These are phyloP conservation scores for Dendrobium huoshanense DNA, from an alignment of 106 monocot genomes.

Conservation along the genomic window DNA sequence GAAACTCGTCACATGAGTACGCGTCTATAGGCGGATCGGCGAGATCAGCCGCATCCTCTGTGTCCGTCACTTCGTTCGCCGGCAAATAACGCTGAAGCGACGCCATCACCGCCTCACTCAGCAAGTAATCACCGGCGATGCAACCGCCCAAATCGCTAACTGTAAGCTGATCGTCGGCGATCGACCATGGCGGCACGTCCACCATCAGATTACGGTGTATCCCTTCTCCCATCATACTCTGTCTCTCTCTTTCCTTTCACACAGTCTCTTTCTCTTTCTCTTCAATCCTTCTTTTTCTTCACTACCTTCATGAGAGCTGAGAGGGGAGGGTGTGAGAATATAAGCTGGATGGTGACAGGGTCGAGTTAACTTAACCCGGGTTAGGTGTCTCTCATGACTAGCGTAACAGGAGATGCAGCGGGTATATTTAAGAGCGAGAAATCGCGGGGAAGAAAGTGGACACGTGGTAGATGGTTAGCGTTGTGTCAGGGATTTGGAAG, in stretches of 20 bases:
- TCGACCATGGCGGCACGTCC: conserved; percentile 37
- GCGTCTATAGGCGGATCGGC: conserved; percentile 23
- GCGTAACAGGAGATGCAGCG: not conserved
- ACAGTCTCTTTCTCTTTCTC: not conserved
- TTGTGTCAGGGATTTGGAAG: not conserved
- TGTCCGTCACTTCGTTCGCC: conserved; percentile 12
- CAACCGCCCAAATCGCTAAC: not conserved
- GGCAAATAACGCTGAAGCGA: conserved; percentile 24
- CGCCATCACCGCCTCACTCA: conserved; percentile 17
- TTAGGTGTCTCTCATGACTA: not conserved
- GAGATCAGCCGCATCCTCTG: conserved; percentile 4
- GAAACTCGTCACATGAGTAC: conserved; percentile 72
- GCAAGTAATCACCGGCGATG: not conserved
- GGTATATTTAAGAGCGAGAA: not conserved
- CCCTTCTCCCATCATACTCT: conserved; percentile 22
- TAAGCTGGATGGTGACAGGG: conserved; percentile 12
- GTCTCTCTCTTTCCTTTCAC: not conserved
- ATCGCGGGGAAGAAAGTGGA: not conserved
- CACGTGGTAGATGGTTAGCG: not conserved
- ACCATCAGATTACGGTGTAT: conserved; percentile 29
- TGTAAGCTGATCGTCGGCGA: conserved; percentile 11
- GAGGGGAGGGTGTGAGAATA: conserved; percentile 9
- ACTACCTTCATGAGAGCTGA: not conserved
- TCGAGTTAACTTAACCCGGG: conserved; percentile 19
- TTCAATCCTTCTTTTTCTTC: not conserved